A percentile compares a stretch with the other conserved stretches of the same genome.
Evolutionary conservation across 495 filamentous ascomycete species (phyloP).

Genomic region (Daldinia caldariorum): DNA sequence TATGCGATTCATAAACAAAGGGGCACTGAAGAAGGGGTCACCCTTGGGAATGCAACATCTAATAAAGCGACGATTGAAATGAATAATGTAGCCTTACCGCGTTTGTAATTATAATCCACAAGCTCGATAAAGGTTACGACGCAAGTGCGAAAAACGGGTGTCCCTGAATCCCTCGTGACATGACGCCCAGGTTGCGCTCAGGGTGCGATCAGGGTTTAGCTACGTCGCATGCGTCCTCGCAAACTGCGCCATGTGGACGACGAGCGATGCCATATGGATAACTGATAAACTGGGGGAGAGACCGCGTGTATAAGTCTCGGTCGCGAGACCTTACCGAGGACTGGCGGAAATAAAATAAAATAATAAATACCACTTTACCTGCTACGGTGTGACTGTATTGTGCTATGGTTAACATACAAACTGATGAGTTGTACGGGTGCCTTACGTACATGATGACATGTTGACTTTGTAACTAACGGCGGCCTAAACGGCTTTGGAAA

Average conservation of each 20-base stretch:
- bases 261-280: conserved; percentile 4
- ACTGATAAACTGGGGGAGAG: conserved; percentile 23
- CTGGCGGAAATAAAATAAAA: too few relatives aligned
- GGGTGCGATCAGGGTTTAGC: conserved; percentile 16
- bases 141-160: conserved; percentile 35
- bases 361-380: neutral
- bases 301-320: conserved; percentile 32
- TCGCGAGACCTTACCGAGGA: conserved; percentile 31
- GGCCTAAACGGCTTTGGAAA: neutral
- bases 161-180: conserved; percentile 41
- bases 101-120: conserved; percentile 24
- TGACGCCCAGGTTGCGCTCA: conserved; percentile 5
- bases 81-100: conserved; percentile 15
- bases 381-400: neutral
- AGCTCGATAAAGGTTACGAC: conserved; percentile 34
- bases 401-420: too few relatives aligned
- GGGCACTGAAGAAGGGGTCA: neutral
- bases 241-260: conserved; percentile 39
- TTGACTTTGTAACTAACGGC: neutral
- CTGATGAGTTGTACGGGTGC: neutral
- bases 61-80: conserved; percentile 12
- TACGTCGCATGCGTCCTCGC: conserved; percentile 33
- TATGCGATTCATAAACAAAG: conserved; percentile 23
- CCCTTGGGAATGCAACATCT: conserved; percentile 10
- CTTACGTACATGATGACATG: neutral